Base-by-base conservation (phyloP, 1,284 basidiomycete species). In the Trichosporon sp. region DNA sequence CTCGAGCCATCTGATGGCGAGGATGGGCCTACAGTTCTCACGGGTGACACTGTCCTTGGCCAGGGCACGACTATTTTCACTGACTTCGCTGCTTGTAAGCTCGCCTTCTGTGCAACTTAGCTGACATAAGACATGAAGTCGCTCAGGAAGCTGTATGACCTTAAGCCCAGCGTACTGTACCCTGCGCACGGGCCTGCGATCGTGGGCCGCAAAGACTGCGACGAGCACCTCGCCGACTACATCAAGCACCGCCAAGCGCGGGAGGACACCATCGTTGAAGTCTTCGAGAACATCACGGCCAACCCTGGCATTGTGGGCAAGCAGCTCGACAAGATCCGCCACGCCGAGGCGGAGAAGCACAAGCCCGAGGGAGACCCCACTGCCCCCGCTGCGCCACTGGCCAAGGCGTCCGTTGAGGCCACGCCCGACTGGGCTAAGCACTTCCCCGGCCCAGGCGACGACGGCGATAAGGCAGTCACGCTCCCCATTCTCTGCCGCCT, bases 21-120 rank as follows among this genome's bases (percentile, higher is more conserved):
- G 44, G 61, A 58, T 46, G 90, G 77, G 74, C 73, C 83, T 44
- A 88, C 86, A 1, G 83, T 95, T 25, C 90, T 95, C 80, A 95
- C 92, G 0, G 92, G 90, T 1, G 95, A 98, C 79, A 91, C 89
- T 6, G 87, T 98, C 5, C 85, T 98, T 23, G 95, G 95, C 0
- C 87, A 93, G 69, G 93, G 94, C 2, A 94, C 93, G 0, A 86
- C 92, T 1, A 88, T 95, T 2, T 97, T 98, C 74, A 90, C 91
- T 71, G 90, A 96, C 73, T 85, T 97, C 7, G 82, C 83, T 0
- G 74, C 84, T 1, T 96, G 96, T 84, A 60, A 85, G 82, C 67
- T 34, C 14, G 2, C 5, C 4, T 14, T 32, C 21, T 16, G 6
- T 23, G 56, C 8, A 56, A 25, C 10, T 16, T 34, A 34, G 58